Conservation (phyloP, 202 grass and related monocot genomes). For the Alloteropsis angusta region DNA sequence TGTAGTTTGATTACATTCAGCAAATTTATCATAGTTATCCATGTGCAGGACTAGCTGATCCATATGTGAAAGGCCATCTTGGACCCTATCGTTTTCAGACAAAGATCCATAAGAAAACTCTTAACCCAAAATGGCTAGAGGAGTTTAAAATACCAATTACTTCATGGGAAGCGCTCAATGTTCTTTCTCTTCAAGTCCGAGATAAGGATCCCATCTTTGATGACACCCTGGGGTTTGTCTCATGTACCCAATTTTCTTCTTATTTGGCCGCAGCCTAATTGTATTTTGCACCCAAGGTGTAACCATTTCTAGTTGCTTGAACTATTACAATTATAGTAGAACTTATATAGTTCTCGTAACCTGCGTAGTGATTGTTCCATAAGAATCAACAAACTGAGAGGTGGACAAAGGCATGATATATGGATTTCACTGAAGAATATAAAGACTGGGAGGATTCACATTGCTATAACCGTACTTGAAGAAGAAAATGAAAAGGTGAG, state of each 20-base stretch:
- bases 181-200: slow-evolving; percentile 81
- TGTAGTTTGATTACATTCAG: background rate
- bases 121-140: slow-evolving; percentile 86
- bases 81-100: slow-evolving; percentile 79
- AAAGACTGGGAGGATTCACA: slow-evolving; percentile 67
- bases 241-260: background rate
- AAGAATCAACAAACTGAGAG: slow-evolving; percentile 66
- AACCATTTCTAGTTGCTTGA: slow-evolving; percentile 13
- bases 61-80: slow-evolving; percentile 77
- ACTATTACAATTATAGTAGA: background rate
- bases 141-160: slow-evolving; percentile 88
- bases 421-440: slow-evolving; percentile 91
- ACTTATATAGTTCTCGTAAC: background rate
- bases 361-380: slow-evolving; percentile 62
- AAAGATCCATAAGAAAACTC: slow-evolving; percentile 92
- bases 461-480: slow-evolving; percentile 82
- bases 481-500: slow-evolving; percentile 55
- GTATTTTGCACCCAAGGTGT: background rate
- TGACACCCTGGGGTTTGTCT: slow-evolving; percentile 79
- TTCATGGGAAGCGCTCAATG: slow-evolving; percentile 75
- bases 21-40: slow-evolving; percentile 1
- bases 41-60: slow-evolving; percentile 75
- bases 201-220: slow-evolving; percentile 93
- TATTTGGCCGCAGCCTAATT: slow-evolving; percentile 6
- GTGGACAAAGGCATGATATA: slow-evolving; percentile 78